Base-by-base conservation (phyloP, 768 basidiomycete species). In the Pleurotus citrinopileatus region DNA sequence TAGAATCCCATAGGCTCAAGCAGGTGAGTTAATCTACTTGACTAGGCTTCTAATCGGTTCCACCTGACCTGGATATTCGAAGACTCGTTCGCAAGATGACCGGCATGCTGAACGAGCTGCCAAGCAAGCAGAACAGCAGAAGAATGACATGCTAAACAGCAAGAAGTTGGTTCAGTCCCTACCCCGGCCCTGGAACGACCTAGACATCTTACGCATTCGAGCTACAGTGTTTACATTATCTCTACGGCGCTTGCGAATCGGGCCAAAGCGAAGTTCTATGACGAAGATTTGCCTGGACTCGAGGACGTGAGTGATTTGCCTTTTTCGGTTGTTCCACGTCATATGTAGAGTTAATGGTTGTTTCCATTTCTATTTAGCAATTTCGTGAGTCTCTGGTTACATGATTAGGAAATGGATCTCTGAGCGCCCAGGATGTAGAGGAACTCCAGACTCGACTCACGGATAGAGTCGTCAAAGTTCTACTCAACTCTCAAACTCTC, bases 41-140 rank as follows among this genome's bases (percentile, higher is more conserved):
- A 46, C 55, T 19, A 36, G 40, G 37, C 56, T 55, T 48, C 26
- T 36, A 38, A 32, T 53, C 36, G 36, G 57, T 34, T 29, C 4
- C 42, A 15, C 36, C 29, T 58, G 37, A 46, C 52, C 54, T 20
- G 50, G 20, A 47, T 37, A 13, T 37, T 42, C 46, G 22, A 60
- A 91, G 89, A 81, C 75, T 47, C 82, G 86, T 54, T 79, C 81
- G 38, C 73, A 74, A 36, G 89, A 90, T 61, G 91, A 93, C 63
- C 82, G 78, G 42, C 89, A 91, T 55, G 84, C 87, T 27, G 88
- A 87, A 52, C 80, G 89, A 28, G 81, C 78, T 2, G 84, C 83
- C 17, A 84, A 80, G 65, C 89, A 91, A 61, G 81, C 81, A 40
- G 89, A 91, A 57, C 84, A 89, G 60, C 89, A 91, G 60, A 79